phyloP scores from a whole-genome alignment of 495 filamentous ascomycete species.

The Umbilicaria muhlenbergii region DNA sequence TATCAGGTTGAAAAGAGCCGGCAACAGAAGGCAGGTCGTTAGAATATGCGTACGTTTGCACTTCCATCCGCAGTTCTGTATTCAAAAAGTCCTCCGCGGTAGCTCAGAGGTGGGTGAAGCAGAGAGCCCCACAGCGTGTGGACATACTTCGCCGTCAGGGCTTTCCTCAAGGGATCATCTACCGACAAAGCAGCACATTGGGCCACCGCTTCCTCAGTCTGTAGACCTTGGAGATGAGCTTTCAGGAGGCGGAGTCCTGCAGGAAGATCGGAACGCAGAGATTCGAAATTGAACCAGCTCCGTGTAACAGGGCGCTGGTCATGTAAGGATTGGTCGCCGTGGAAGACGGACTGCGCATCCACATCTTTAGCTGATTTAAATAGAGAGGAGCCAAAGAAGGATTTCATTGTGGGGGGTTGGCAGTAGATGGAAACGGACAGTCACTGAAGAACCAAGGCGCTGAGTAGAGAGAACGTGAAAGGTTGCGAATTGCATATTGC shows the following conservation, averaged over 20 bases:
- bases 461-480: too few species aligned
- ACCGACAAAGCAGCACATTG: not conserved
- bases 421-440: too few species aligned
- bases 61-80: conserved; percentile 24
- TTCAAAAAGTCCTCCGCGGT: conserved; percentile 7
- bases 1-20: not conserved
- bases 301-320: conserved; percentile 10
- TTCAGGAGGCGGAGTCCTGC: conserved; percentile 18
- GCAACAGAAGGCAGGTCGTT: not conserved
- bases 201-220: not conserved
- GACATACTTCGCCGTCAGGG: not conserved
- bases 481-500: too few species aligned
- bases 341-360: conserved; percentile 16
- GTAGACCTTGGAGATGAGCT: not conserved
- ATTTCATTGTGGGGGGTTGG: too few species aligned
- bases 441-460: too few species aligned
- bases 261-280: conserved; percentile 41
- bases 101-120: not conserved
- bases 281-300: conserved; percentile 20
- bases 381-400: too few species aligned
- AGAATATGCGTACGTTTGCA: conserved; percentile 13
- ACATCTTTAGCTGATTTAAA: conserved; percentile 10
- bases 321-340: conserved; percentile 16
- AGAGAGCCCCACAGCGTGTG: not conserved
- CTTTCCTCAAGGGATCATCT: not conserved